Conservation (phyloP, 371 early-diverging fungal species). For the Coemansia sp. region DNA sequence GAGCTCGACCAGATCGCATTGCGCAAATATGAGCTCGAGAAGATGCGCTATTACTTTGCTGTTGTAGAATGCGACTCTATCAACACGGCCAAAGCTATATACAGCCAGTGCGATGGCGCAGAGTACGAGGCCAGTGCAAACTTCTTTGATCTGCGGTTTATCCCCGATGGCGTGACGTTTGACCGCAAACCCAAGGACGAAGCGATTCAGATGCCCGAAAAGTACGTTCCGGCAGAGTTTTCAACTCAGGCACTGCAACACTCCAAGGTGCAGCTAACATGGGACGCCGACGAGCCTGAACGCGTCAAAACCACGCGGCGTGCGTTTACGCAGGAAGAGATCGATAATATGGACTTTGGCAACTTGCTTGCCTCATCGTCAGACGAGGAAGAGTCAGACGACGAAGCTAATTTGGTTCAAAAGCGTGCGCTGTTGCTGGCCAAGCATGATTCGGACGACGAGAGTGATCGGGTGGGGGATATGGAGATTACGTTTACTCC, state of each 20-base stretch:
- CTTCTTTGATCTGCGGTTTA: constrained; percentile 94
- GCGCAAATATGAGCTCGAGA: constrained; percentile 91
- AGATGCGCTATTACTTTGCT: constrained; percentile 92
- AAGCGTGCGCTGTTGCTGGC: constrained; percentile 58
- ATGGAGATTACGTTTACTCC: constrained; percentile 97
- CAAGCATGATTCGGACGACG: constrained; percentile 52
- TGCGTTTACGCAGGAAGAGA: constrained; percentile 80
- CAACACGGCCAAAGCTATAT: constrained; percentile 80
- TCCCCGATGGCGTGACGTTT: constrained; percentile 91
- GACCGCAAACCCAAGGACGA: constrained; percentile 69
- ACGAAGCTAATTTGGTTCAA: constrained; percentile 44
- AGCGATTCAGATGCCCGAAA: constrained; percentile 70
- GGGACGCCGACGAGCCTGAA: constrained; percentile 95
- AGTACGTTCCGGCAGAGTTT: constrained; percentile 78
- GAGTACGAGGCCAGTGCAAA: constrained; percentile 94
- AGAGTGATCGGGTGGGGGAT: constrained; percentile 55
- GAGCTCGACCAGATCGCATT: constrained; percentile 83
- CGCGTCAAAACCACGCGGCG: constrained; percentile 75
- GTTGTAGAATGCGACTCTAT: constrained; percentile 90
- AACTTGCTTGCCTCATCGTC: constrained; percentile 81
- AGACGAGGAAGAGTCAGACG: constrained; percentile 62
- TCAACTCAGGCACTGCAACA: constrained; percentile 87
- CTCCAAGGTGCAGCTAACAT: constrained; percentile 89
- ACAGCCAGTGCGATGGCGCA: constrained; percentile 83
- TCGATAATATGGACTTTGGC: constrained; percentile 89